Evolutionary conservation across 2,329 filamentous ascomycete genomes (phyloP).

Genomic region (Trichothecium sympodiale): DNA sequence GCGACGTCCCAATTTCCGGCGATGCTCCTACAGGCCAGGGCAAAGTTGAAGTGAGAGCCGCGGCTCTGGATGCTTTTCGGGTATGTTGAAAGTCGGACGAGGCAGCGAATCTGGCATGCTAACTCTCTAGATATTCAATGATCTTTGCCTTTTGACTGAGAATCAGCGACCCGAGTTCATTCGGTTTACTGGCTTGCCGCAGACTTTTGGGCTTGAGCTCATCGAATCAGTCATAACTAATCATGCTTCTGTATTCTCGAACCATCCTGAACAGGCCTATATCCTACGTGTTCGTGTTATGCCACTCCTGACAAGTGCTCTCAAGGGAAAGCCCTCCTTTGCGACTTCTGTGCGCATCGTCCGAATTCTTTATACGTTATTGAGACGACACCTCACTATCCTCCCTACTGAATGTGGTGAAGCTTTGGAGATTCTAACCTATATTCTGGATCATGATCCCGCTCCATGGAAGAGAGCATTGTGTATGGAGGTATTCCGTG

Average conservation of each 20-base stretch:
- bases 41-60: constrained; percentile 55
- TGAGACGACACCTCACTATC: constrained; percentile 66
- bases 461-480: constrained; percentile 77
- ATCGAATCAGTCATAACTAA: constrained; percentile 85
- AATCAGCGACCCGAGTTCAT: constrained; percentile 76
- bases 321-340: constrained; percentile 72
- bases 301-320: constrained; percentile 67
- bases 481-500: constrained; percentile 83
- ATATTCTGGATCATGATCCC: constrained; percentile 79
- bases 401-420: constrained; percentile 73
- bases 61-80: constrained; percentile 76
- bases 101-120: too few species aligned
- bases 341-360: constrained; percentile 72
- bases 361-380: constrained; percentile 70
- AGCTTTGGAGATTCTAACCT: constrained; percentile 68
- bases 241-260: constrained; percentile 68
- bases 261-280: constrained; percentile 70
- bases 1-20: constrained; percentile 45
- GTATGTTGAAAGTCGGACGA: constrained; percentile 32
- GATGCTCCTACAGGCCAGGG: constrained; percentile 59
- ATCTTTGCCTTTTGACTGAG: constrained; percentile 80
- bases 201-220: constrained; percentile 79
- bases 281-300: constrained; percentile 68
- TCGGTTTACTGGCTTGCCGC: constrained; percentile 63
- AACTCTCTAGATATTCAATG: constrained; percentile 61